Conservation (phyloP, 2,329 filamentous ascomycete genomes). For the Knufia petricola region DNA sequence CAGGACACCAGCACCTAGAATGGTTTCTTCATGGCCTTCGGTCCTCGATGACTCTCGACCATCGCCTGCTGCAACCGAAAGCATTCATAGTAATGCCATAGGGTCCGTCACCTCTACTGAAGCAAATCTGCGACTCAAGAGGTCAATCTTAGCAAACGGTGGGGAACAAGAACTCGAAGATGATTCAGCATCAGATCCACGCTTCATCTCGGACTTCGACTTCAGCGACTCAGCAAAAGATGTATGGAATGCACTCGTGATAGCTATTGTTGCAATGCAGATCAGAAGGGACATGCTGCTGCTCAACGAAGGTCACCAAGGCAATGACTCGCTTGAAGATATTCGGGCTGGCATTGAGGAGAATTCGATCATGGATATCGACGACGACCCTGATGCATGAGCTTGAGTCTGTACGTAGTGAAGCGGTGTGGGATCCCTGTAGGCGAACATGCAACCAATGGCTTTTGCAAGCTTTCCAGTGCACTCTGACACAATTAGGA, state of each 20-base stretch:
- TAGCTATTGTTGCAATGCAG: conserved; percentile 47
- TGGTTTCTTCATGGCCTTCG: not conserved
- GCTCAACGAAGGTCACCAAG: not conserved
- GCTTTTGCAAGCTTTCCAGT: too few species aligned
- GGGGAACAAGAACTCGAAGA: not conserved
- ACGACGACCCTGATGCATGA: conserved; percentile 8
- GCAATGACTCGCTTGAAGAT: conserved; percentile 1
- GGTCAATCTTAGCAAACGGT: not conserved
- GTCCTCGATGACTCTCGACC: not conserved
- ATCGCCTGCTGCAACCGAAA: conserved; percentile 4
- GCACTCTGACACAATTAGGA: too few species aligned
- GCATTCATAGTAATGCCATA: not conserved
- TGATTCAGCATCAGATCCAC: conserved; percentile 19
- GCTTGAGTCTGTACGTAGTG: not conserved
- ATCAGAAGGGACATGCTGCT: conserved; percentile 32
- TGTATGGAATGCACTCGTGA: conserved; percentile 51
- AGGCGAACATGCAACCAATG: too few species aligned
- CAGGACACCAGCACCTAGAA: conserved; percentile 18
- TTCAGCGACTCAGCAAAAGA: conserved; percentile 44
- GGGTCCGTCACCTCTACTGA: conserved; percentile 1
- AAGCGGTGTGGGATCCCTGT: too few species aligned
- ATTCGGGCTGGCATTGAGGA: conserved; percentile 4
- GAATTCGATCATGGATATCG: not conserved
- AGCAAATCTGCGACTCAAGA: not conserved
- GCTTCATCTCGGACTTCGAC: conserved; percentile 45